These are phyloP conservation scores for Epichloe scottii DNA, from an alignment of 2,329 filamentous ascomycete species.

Conservation along the genomic window DNA sequence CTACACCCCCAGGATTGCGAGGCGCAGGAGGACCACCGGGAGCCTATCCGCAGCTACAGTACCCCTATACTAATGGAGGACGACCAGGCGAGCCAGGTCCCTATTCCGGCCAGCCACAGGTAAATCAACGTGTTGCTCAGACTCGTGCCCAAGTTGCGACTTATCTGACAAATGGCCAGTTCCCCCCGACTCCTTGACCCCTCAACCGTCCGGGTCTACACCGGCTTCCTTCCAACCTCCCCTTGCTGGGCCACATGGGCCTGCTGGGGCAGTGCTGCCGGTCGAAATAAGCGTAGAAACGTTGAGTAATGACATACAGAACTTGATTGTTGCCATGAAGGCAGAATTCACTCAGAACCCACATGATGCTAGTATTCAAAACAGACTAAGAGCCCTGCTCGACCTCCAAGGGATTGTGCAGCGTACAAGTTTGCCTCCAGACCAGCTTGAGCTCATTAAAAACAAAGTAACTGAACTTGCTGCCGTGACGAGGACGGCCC, in stretches of 20 bases:
- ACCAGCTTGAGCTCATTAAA: conserved; percentile 74
- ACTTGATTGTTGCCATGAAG: conserved; percentile 61
- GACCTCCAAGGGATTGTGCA: conserved; percentile 67
- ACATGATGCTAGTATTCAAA: conserved; percentile 62
- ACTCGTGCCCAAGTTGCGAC: not conserved
- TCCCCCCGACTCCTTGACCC: conserved; percentile 27
- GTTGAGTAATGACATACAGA: conserved; percentile 72
- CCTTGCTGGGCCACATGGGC: conserved; percentile 25
- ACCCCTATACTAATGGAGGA: conserved; percentile 19
- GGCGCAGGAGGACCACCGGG: conserved; percentile 12
- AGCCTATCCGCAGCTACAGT: conserved; percentile 16
- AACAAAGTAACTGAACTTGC: conserved; percentile 70
- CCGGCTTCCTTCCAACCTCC: conserved; percentile 30
- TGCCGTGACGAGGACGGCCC: conserved; percentile 46
- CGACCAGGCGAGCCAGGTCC: conserved; percentile 12
- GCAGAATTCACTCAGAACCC: conserved; percentile 64
- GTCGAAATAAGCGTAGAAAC: conserved; percentile 53
- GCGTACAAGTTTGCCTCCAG: conserved; percentile 62
- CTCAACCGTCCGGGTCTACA: conserved; percentile 23
- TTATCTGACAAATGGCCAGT: conserved; percentile 8
- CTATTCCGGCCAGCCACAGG: conserved; percentile 17
- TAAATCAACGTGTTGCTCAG: conserved; percentile 8
- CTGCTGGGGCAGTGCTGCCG: conserved; percentile 18
- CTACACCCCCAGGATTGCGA: conserved; percentile 53
- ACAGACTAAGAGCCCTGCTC: conserved; percentile 70